Conservation (phyloP, 192 early-diverging fungal genomes). For the Coemansia sp. region DNA sequence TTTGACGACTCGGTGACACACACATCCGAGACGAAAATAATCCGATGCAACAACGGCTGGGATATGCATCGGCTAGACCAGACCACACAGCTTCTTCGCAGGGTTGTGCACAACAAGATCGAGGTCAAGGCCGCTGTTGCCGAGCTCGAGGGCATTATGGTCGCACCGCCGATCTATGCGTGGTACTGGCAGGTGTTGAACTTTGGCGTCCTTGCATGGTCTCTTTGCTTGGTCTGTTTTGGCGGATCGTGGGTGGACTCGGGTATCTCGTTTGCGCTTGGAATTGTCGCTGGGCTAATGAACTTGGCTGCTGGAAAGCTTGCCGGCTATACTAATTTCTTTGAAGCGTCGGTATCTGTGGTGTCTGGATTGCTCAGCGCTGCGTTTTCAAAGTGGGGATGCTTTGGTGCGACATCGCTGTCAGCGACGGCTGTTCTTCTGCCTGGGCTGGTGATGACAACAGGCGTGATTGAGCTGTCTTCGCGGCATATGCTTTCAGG, state of each 20-base stretch:
- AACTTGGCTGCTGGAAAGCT: constrained; percentile 62
- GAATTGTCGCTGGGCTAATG: constrained; percentile 56
- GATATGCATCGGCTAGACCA: constrained; percentile 67
- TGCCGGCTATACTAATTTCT: constrained; percentile 63
- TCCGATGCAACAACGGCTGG: constrained; percentile 60
- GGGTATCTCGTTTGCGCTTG: constrained; percentile 55
- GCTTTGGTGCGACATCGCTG: constrained; percentile 61
- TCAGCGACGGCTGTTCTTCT: constrained; percentile 63
- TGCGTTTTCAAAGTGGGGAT: constrained; percentile 58
- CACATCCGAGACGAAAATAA: constrained; percentile 72
- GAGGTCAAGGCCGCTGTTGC: constrained; percentile 58
- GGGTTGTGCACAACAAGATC: constrained; percentile 57
- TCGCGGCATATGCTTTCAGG: constrained; percentile 90
- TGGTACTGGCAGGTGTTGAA: constrained; percentile 60
- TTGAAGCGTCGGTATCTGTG: constrained; percentile 64
- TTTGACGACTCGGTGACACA: constrained; percentile 72
- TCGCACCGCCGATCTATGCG: constrained; percentile 55
- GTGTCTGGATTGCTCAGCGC: constrained; percentile 58
- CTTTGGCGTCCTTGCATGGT: constrained; percentile 59
- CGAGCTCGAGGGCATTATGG: constrained; percentile 60
- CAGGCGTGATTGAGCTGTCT: constrained; percentile 80
- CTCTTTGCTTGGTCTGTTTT: constrained; percentile 64
- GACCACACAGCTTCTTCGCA: constrained; percentile 64
- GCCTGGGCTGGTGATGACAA: constrained; percentile 76
- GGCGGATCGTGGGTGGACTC: constrained; percentile 68